Base-by-base conservation (phyloP, 306 rosid species). In the Begonia masoniana region DNA sequence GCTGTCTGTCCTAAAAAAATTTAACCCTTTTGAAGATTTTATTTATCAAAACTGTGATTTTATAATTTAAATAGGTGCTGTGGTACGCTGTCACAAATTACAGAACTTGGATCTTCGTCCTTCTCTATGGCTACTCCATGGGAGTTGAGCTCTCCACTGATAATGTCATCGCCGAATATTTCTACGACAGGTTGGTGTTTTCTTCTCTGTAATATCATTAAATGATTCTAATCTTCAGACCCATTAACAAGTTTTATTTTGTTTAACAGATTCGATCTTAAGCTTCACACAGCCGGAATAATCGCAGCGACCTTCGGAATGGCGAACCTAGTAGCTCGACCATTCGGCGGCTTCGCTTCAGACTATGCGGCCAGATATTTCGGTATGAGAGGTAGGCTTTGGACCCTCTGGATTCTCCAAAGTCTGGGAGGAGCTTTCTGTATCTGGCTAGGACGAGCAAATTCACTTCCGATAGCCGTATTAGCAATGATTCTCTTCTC, bases 131-230 rank as follows among this genome's bases (percentile, higher is more conserved):
- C 3, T 89, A 80, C 69, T 89, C 95, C 12, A 82, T 89, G 95
- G 97, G 94, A 11, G 95, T 89, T 55, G 97, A 89, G 42, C 63
- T 89, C 41, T 76, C 95, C 71, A 89, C 79, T 17, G 95, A 89
- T 39, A 85, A 89, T 45, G 91, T 89, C 57, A 65, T 85, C 23
- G 83, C 97, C 4, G 94, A 89, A 57, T 89, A 89, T 66, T 85
- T 89, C 80, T 89, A 55, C 58, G 95, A 89, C 51, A 78, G 95
- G 93, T 88, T 52, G 36, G 66, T 61, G 10, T 14, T 35, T 66
- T 9, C 51, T 53, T n/a, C 13, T 45, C 13, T 2, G 13, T 45
- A 11, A 45, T 45, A 45, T 45, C 49, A 45, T 45, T 14, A 0
- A 3, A 45, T 31, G 49, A 10, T 45, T 10, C 49, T 7, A 5